Conservation (phyloP, 805 yeast species). For the Candida silvatica region DNA sequence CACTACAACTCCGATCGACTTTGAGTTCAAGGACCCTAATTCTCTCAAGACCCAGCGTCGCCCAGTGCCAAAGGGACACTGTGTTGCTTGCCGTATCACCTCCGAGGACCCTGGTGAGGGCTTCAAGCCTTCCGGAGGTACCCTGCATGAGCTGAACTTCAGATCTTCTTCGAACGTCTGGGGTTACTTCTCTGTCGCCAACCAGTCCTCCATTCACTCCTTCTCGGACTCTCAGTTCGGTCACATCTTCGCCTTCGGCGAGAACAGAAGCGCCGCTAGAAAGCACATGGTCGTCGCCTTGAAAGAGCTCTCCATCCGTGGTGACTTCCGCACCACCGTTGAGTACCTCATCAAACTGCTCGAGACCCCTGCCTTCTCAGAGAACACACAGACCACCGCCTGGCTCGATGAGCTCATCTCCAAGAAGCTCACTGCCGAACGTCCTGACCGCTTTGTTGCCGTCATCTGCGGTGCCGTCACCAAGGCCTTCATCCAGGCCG, state of each 20-base stretch:
- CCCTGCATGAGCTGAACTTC: conserved; percentile 91
- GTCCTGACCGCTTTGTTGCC: conserved; percentile 88
- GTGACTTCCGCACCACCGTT: conserved; percentile 97
- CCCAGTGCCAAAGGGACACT: conserved; percentile 96
- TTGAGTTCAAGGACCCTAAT: conserved; percentile 69
- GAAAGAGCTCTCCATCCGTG: conserved; percentile 92
- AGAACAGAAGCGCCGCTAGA: conserved; percentile 95
- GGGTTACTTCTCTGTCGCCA: conserved; percentile 98
- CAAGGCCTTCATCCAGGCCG: conserved; percentile 80
- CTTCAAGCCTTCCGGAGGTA: conserved; percentile 97
- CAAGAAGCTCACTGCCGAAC: conserved; percentile 89
- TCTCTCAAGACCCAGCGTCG: conserved; percentile 75
- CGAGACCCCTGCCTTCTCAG: conserved; percentile 95
- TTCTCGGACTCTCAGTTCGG: conserved; percentile 99
- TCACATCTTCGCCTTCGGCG: conserved; percentile 98
- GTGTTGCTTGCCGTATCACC: conserved; percentile 98
- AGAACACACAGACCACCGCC: conserved; percentile 94
- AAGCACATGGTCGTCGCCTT: conserved; percentile 98
- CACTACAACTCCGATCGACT: conserved; percentile 82
- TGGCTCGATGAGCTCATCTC: conserved; percentile 97
- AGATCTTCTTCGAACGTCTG: conserved; percentile 96
- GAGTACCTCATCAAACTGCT: conserved; percentile 91
- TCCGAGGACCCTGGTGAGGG: conserved; percentile 99
- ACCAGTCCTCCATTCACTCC: conserved; percentile 94
- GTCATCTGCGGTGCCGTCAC: conserved; percentile 97